phyloP scores from a whole-genome alignment of 163 green algal genomes.

The Chlamydomonas reinhardtii region DNA sequence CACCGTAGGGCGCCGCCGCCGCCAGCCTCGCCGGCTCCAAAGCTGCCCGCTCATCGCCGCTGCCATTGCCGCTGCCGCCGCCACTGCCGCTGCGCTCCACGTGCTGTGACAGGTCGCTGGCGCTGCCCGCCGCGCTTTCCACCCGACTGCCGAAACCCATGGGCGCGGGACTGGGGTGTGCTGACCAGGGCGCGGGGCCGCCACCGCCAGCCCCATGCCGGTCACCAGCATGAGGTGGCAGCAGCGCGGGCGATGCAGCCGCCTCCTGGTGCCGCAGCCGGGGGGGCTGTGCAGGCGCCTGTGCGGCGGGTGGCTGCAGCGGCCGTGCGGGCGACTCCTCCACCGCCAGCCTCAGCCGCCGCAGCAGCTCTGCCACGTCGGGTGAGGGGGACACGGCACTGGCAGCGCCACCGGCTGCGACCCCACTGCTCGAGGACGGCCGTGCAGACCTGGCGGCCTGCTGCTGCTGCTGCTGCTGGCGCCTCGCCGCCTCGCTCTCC shows the following conservation, averaged over 20 bases:
- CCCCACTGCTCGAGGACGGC: too few relatives aligned
- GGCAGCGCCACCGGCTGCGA: not conserved
- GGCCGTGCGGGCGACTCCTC: not conserved
- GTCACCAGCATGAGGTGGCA: not conserved
- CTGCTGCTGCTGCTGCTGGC: not conserved
- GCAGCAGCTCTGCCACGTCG: constrained; percentile 28
- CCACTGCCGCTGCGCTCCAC: too few relatives aligned
- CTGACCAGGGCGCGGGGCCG: not conserved
- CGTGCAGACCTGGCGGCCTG: not conserved
- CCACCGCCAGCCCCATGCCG: not conserved
- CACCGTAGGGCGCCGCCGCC: not conserved
- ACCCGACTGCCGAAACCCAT: constrained; percentile 18
- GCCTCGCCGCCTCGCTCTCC: not conserved
- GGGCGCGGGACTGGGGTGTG: not conserved
- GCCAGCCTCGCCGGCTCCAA: not conserved
- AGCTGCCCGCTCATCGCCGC: not conserved
- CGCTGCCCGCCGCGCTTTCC: not conserved
- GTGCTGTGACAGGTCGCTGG: not conserved
- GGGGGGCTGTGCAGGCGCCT: not conserved
- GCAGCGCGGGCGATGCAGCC: not conserved
- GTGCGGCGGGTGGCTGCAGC: not conserved
- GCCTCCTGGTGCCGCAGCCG: not conserved
- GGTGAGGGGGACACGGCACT: not conserved
- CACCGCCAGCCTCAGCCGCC: constrained; percentile 9
- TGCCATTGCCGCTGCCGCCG: not conserved